These are phyloP conservation scores for Takakia lepidozioides DNA, from an alignment of 225 moss, liverwort and hornwort species.

Conservation along the genomic window DNA sequence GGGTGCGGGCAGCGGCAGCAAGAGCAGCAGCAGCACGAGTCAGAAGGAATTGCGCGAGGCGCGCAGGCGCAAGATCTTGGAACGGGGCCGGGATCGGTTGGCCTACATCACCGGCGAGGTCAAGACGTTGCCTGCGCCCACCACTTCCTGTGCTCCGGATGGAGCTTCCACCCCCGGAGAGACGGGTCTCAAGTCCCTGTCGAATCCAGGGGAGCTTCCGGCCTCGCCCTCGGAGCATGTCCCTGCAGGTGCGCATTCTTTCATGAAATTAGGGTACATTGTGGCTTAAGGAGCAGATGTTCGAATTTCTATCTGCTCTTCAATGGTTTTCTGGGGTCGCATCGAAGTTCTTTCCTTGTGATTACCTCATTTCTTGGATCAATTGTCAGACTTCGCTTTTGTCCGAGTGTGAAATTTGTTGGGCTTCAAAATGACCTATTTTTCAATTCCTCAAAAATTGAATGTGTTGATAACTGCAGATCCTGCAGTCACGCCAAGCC, in stretches of 20 bases:
- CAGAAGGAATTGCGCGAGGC: conserved; percentile 70
- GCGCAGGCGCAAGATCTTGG: conserved; percentile 78
- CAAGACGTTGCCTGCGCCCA: conserved; percentile 27
- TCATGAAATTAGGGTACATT: no score
- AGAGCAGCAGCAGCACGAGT: conserved; percentile 18
- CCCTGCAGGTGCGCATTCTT: no score
- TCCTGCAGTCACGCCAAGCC: conserved; percentile 6
- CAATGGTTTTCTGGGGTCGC: no score
- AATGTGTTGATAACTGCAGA: conserved; percentile 10
- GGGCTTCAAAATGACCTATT: not conserved
- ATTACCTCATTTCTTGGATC: no score
- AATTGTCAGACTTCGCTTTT: no score
- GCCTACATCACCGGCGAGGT: conserved; percentile 70
- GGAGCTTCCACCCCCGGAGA: conserved; percentile 24
- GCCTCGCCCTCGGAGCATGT: conserved; percentile 1
- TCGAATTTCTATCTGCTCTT: no score
- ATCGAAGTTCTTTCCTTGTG: no score
- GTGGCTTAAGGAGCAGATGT: no score
- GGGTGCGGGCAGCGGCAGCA: not conserved
- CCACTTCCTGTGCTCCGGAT: not conserved
- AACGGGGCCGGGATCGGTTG: conserved; percentile 71
- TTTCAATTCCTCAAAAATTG: not conserved
- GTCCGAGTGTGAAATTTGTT: conserved; percentile 4
- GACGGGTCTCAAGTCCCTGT: conserved; percentile 40
- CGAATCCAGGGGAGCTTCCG: conserved; percentile 20